Base-by-base conservation (phyloP, 2,329 filamentous ascomycete genomes). In the Calcarisporium arbuscula region DNA sequence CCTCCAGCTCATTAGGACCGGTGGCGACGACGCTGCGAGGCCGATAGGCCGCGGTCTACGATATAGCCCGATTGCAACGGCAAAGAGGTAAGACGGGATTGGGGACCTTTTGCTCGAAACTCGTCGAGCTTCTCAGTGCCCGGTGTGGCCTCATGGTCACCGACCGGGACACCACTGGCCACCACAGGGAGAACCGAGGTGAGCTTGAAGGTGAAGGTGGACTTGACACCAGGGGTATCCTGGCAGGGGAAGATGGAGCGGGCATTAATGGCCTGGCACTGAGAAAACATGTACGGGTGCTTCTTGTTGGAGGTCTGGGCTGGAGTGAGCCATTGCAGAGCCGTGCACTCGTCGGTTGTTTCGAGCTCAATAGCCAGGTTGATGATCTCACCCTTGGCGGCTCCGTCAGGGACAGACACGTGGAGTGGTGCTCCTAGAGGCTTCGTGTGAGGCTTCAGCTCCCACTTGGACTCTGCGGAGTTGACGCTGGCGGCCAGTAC, bases 171-270 rank as follows among this genome's bases (percentile, higher is more conserved):
- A 36, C 92, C 92, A 52, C 87, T 94, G 20, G 90, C 89, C 37
- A 96, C 77, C n/a, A 95, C 89, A 1, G 88, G 87, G 11, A 95
- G 73, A 5, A 83, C 79, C 17, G 88, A 95, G 18, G 80, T 80
- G 53, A 98, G 82, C 52, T 82, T 84, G 67, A 95, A 95, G 43
- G 81, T 80, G 61, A 89, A 88, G 2, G 88, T 94, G n/a, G 85
- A 88, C 68, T 98, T 98, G 51, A 95, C 85, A 57, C 95, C 90
- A 4, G 92, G 92, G 1, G 92, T 96, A 56, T 98, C 92, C 65
- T 96, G 90, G 62, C 90, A 96, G 6, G 92, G 92, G 60, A 96
- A 94, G 41, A 96, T 76, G 30, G 88, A 94, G 40, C 92, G 80
- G 28, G 86, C 87, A 53, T 96, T 89, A 52, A 95, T 96, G 35